Base-by-base conservation (phyloP, 352 stramenopile species). In the Phytophthora multivora region DNA sequence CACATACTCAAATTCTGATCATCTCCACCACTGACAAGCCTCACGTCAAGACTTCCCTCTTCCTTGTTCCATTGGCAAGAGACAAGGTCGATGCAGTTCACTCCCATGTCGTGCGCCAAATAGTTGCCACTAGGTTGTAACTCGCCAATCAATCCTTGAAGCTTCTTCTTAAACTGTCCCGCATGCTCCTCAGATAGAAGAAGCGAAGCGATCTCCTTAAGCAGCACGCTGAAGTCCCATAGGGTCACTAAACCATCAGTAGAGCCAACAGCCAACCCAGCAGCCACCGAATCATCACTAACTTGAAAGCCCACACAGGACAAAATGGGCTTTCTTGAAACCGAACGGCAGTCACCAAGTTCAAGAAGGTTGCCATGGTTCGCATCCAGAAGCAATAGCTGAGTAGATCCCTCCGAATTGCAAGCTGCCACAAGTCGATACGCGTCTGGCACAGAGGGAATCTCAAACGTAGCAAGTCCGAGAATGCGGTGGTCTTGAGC, bases 401-500 rank as follows among this genome's bases (percentile, higher is more conserved):
- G 80, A 41, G 83, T 75, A 38, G 69, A 68, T 2, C 88, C 88
- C 58, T 96, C 88, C 11, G 86, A 95, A 59, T 95, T 93, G 47
- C 79, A 82, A 13, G 86, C 79, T 1, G 81, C 51, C 31, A 95
- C 72, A 18, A 93, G 54, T 13, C 75, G 79, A 59, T 78, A 81
- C 6, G 50, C 54, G 6, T 81, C 63, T 3, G 31, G 65, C 6
- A 46, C 38, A 13, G 19, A 36, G 10, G 46, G 35, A 43, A 91
- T 30, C 1, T 56, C 23, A 67, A 93, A 91, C 8, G 83, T 87
- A 8, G 70, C 63, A 28, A 96, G 70, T 0, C 80, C 83, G 18
- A 96, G 76, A 51, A 96, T 94, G 50, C 88, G 88, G 52, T 96
- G 88, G 53, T 96, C 88, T 35, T 96, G 88, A 11, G 80, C 62